Evolutionary conservation across 352 stramenopile genomes (phyloP), one percentile per base, ranked within the genome.

Genomic region (Peronospora destructor): DNA sequence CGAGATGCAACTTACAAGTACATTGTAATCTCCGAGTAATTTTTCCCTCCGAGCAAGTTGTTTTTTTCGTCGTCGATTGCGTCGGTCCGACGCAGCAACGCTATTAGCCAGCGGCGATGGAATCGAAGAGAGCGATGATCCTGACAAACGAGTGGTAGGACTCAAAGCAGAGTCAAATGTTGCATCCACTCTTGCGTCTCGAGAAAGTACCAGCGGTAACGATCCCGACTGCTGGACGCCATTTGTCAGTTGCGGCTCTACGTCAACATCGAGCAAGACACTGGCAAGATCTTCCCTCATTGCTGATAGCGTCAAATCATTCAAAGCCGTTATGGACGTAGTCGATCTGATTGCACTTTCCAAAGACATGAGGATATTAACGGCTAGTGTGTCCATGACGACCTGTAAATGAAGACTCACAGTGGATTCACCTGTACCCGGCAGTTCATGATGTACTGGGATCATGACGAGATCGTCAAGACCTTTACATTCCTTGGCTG

Each of bases 401-500:
- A 91, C 80, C 32, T 84, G 65, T 40, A 94, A 55, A 42, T 94
- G 80, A 8, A 90, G 68, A 59, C 61, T 87, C 42, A 91, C 79
- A 2, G 81, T 94, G 10, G 84, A 92, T 44, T 71, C 56, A 19
- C 74, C 78, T 2, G 64, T 76, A 44, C 64, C 66, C 16, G 67
- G 45, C 21, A 94, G 64, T 7, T 80, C 72, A 43, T 91, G 81
- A 43, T 84, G 70, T 17, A 78, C 69, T 10, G 81, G 84, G 60
- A 94, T 91, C 71, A 94, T 86, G 28, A 92, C 76, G 44, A 94
- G 70, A 47, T 91, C 65, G 10, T 37, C 54, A 6, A 91, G 61
- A 17, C 59, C 53, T 17, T 73, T 68, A 46, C 76, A 84, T 52
- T 91, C 73, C 13, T 72, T 64, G 6, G 81, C 57, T 0, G 68